These are phyloP conservation scores for Zoysia matrella DNA, from an alignment of 202 grass and related monocot species.

Conservation along the genomic window DNA sequence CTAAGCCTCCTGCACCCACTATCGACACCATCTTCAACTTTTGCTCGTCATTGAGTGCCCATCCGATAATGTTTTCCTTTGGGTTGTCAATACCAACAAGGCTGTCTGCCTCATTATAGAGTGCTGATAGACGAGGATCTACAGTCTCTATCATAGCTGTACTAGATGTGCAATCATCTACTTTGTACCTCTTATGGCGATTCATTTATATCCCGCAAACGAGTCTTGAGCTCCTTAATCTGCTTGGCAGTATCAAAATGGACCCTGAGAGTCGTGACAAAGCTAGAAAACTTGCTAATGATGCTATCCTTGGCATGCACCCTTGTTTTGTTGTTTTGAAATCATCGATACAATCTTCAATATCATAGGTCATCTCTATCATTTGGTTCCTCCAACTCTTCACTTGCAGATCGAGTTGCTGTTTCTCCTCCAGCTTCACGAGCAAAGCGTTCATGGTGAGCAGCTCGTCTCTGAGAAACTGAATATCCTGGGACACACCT, in stretches of 20 bases:
- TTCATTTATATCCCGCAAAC: neutral
- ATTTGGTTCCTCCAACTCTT: slow-evolving; percentile 8
- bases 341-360: slow-evolving; percentile 29
- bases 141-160: neutral
- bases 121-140: slow-evolving; percentile 18
- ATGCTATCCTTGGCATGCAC: neutral
- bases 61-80: too few relatives aligned
- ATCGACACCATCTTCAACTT: too few relatives aligned
- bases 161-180: neutral
- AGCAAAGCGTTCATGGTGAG: neutral
- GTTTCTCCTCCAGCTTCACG: neutral
- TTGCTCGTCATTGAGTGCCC: too few relatives aligned
- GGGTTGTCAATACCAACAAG: slow-evolving; percentile 22
- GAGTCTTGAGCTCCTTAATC: slow-evolving; percentile 10
- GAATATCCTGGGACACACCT: too few relatives aligned
- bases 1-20: too few relatives aligned
- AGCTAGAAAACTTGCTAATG: neutral
- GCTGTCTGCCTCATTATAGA: slow-evolving; percentile 21
- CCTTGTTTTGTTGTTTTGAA: neutral
- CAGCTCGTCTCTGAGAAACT: slow-evolving; percentile 11
- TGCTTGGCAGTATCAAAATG: neutral
- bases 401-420: neutral
- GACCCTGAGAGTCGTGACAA: neutral
- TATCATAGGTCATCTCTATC: slow-evolving; percentile 35
- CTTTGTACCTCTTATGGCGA: slow-evolving; percentile 10